Base-by-base conservation (phyloP, 192 early-diverging fungal genomes). In the Backusella morwellensis region DNA sequence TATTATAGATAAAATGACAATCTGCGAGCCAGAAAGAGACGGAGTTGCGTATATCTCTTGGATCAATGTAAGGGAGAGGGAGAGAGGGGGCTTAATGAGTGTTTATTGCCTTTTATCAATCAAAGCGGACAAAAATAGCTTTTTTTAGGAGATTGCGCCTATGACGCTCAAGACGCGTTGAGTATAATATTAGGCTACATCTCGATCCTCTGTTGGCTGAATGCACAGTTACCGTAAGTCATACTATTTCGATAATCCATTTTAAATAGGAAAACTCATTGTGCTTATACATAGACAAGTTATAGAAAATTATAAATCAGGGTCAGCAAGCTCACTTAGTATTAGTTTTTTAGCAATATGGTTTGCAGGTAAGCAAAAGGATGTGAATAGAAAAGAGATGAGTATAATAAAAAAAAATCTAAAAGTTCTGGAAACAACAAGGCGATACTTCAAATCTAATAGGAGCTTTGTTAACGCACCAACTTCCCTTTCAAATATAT, bases 361-460 rank as follows among this genome's bases (percentile, higher is more conserved):
- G 92, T 74, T 93, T 9, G 74, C 86, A 19, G 88, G 88, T 88
- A 84, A 78, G 75, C 26, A 41, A 35, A 6, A n/a, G 8, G 0
- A 32, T n/a, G 17, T 54, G 19, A 54, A 6, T 26, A 44, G 21
- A 8, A 47, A 36, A 34, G 8, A 4, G 63, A 77, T 12, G n/a
- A 8, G 5, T 14, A 15, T 40, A 35, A 23, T 6, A 40, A n/a
- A 47, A 11, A 63, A 44, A 52, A 70, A 41, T 14, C 17, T 40
- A 42, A 63, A n/a, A 23, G 23, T 66, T 66, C 23, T 73, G 35
- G 71, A 44, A 29, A 66, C 42, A 75, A 19, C 63, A 77, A 83
- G 93, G 93, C 26, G 94, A 95, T 74, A 66, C 90, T 56, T 86
- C 88, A 70, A 94, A 93, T 78, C 77, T 94, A 4, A 75, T 92